Base-by-base conservation (phyloP, 208 protist genomes). In the Trypanosoma cruzi region DNA sequence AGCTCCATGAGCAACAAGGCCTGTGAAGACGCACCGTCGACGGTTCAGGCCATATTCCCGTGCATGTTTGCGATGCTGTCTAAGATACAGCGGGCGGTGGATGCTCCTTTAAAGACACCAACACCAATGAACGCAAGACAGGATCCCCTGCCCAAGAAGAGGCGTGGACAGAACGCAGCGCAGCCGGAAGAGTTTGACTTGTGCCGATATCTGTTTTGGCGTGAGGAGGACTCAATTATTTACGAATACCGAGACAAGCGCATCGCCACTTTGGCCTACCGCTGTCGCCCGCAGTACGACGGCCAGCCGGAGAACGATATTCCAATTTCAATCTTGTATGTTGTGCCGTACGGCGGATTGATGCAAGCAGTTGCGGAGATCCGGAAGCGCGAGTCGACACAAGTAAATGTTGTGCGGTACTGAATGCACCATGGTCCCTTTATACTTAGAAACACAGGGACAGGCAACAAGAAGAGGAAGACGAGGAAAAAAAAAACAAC, bases 11-110 rank as follows among this genome's bases (percentile, higher is more conserved):
- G 36, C 0, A 64, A 63, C 13, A 67, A 50, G 48, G 18, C 40
- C n/a, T 24, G 61, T 20, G 58, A 65, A 11, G 29, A 36, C 10
- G 8, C 52, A 8, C 34, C 22, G 22, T 42, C 13, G 16, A 68
- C 74, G 16, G 73, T 93, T 6, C 78, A 64, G 16, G 71, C 79
- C 22, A 79, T 76, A 7, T 80, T 80, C 20, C 79, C 83, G 0
- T 85, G 83, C 69, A 86, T 94, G 78, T 89, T 89, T 69, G 87
- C 85, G 5, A 66, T 96, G n/a, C 78, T 96, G 13, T 88, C 91
- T 16, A 96, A 96, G 66, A 81, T 96, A 37, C 91, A 96, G 64
- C 84, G 89, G 28, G 78, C 85, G n/a, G 81, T 82, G 11, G 82
- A 93, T 54, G 74, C 75, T 1, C 76, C 85, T n/a, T 81, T 77